A percentile compares a stretch with the other conserved stretches of the same genome.
These are phyloP conservation scores for Leucosporidium yakuticum DNA, from an alignment of 768 basidiomycete genomes.

Conservation along the genomic window DNA sequence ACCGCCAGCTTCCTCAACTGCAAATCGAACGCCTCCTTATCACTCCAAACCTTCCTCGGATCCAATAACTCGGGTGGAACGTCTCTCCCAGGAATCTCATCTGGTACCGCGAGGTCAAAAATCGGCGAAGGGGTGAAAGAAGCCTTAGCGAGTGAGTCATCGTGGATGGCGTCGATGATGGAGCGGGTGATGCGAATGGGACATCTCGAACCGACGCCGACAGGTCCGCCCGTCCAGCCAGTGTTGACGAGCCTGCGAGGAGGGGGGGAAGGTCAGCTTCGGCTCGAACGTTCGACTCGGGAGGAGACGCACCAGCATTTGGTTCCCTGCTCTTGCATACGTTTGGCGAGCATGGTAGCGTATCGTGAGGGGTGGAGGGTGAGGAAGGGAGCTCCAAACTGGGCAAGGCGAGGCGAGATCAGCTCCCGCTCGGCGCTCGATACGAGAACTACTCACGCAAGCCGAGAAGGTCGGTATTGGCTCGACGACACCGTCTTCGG, in stretches of 20 bases:
- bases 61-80: slow-evolving; percentile 88
- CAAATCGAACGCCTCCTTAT: slow-evolving; percentile 80
- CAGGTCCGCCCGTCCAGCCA: slow-evolving; percentile 87
- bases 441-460: slow-evolving; percentile 47
- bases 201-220: slow-evolving; percentile 86
- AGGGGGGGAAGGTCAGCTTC: not conserved
- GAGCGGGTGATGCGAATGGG: slow-evolving; percentile 84
- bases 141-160: slow-evolving; percentile 76
- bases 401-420: no score
- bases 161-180: slow-evolving; percentile 77
- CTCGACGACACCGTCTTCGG: slow-evolving; percentile 94
- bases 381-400: slow-evolving; percentile 96
- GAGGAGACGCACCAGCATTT: slow-evolving; percentile 64
- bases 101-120: slow-evolving; percentile 62
- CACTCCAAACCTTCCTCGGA: slow-evolving; percentile 76
- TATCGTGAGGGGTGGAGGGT: slow-evolving; percentile 78
- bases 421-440: not conserved
- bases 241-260: slow-evolving; percentile 44
- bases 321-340: slow-evolving; percentile 82
- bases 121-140: slow-evolving; percentile 64
- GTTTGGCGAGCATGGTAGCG: slow-evolving; percentile 90
- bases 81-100: slow-evolving; percentile 69
- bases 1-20: slow-evolving; percentile 77
- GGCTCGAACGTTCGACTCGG: not conserved
- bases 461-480: slow-evolving; percentile 99